Conservation (phyloP, 768 basidiomycete genomes). For the Mycena sanguinolenta region DNA sequence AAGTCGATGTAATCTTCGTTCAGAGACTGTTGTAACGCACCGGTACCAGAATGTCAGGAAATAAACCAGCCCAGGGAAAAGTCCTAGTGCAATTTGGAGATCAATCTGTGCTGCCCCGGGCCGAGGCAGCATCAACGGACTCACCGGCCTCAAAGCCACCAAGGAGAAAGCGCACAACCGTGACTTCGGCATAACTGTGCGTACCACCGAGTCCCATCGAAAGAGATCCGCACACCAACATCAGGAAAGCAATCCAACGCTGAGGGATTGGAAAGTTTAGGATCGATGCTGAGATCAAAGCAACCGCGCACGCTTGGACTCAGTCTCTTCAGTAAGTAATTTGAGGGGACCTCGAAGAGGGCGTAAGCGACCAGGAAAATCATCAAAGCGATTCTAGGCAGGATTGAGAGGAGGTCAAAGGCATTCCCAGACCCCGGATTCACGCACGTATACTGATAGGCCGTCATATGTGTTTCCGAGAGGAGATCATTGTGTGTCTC, state of each 20-base stretch:
- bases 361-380: constrained; percentile 57
- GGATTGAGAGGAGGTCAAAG: not conserved
- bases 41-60: constrained; percentile 61
- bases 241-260: constrained; percentile 56
- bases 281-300: too few species aligned
- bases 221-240: constrained; percentile 54
- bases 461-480: constrained; percentile 43
- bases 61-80: constrained; percentile 58
- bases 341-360: constrained; percentile 55
- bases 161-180: constrained; percentile 58
- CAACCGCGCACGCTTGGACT: constrained; percentile 40
- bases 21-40: constrained; percentile 6
- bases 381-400: constrained; percentile 50
- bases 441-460: constrained; percentile 46
- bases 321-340: constrained; percentile 54
- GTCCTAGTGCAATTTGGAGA: constrained; percentile 34
- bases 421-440: too few species aligned
- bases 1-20: not conserved
- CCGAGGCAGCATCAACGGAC: constrained; percentile 2
- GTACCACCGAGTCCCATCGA: constrained; percentile 54
- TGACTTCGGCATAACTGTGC: constrained; percentile 52
- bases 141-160: constrained; percentile 55
- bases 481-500: constrained; percentile 48
- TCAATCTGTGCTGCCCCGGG: not conserved
- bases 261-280: not conserved